A percentile compares a stretch with the other conserved stretches of the same genome.
phyloP scores from a whole-genome alignment of 768 basidiomycete genomes.

The Lyophyllum decastes region DNA sequence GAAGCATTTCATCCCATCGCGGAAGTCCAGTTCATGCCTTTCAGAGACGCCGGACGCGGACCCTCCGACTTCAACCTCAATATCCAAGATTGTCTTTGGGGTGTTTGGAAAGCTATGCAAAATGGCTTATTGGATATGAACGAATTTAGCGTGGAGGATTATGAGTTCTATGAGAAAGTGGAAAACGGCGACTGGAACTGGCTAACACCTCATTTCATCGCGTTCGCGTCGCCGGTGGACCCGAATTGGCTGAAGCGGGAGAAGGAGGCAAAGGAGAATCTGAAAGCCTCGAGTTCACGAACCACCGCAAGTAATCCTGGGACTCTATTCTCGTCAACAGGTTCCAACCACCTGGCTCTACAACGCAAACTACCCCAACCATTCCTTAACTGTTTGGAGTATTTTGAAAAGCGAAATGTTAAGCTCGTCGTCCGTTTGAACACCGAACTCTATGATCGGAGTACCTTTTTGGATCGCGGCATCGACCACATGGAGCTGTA shows the following conservation, averaged over 20 bases:
- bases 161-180: conserved; percentile 94
- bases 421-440: conserved; percentile 94
- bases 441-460: conserved; percentile 85
- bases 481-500: conserved; percentile 92
- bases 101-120: conserved; percentile 88
- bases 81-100: conserved; percentile 91
- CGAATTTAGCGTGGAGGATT: conserved; percentile 90
- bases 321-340: conserved; percentile 30
- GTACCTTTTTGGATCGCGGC: conserved; percentile 79
- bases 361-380: conserved; percentile 78
- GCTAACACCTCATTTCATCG: conserved; percentile 90
- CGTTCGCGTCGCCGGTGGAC: conserved; percentile 92
- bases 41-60: conserved; percentile 93
- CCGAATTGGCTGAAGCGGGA: conserved; percentile 75
- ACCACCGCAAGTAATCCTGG: conserved; percentile 11
- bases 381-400: conserved; percentile 89
- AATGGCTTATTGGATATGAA: conserved; percentile 93
- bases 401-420: conserved; percentile 85
- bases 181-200: conserved; percentile 97
- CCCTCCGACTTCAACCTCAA: conserved; percentile 90
- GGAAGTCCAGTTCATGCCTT: conserved; percentile 90
- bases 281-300: conserved; percentile 26
- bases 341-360: conserved; percentile 52
- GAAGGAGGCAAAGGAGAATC: conserved; percentile 59
- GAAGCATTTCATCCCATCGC: conserved; percentile 95